Conservation (phyloP, 2,329 filamentous ascomycete genomes). For the Dactylellina leptospora region DNA sequence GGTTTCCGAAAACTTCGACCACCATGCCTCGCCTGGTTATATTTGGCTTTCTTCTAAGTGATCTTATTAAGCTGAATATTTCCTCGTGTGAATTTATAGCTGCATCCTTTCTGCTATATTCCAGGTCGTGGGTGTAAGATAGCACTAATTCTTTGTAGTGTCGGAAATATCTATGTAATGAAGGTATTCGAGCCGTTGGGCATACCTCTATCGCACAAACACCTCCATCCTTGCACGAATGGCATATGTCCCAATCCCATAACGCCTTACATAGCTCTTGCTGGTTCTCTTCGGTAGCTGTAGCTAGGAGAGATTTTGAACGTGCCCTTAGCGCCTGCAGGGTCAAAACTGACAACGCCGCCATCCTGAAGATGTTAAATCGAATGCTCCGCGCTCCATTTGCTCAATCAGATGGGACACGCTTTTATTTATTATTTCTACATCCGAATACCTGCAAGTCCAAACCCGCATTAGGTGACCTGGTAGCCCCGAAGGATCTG, state of each 20-base stretch:
- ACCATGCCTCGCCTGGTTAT: constrained; percentile 48
- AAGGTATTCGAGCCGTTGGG: constrained; percentile 50
- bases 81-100: constrained; percentile 55
- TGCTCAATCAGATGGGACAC: too few species aligned
- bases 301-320: constrained; percentile 36
- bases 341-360: background rate
- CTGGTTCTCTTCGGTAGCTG: constrained; percentile 50
- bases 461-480: too few species aligned
- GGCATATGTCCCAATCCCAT: constrained; percentile 55
- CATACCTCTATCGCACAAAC: constrained; percentile 40
- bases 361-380: too few species aligned
- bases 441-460: too few species aligned
- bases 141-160: constrained; percentile 54
- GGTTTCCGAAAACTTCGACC: constrained; percentile 35
- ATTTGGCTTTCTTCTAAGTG: constrained; percentile 53
- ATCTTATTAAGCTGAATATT: constrained; percentile 54
- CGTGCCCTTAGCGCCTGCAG: constrained; percentile 10
- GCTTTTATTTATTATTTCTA: too few species aligned
- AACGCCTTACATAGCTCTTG: constrained; percentile 47
- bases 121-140: constrained; percentile 53
- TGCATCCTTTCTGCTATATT: constrained; percentile 39
- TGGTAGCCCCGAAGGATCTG: too few species aligned
- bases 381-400: too few species aligned
- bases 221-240: constrained; percentile 34
- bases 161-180: constrained; percentile 55